Evolutionary conservation across 1,139 yeast species (phyloP).

Genomic region (Taphrina communis): DNA sequence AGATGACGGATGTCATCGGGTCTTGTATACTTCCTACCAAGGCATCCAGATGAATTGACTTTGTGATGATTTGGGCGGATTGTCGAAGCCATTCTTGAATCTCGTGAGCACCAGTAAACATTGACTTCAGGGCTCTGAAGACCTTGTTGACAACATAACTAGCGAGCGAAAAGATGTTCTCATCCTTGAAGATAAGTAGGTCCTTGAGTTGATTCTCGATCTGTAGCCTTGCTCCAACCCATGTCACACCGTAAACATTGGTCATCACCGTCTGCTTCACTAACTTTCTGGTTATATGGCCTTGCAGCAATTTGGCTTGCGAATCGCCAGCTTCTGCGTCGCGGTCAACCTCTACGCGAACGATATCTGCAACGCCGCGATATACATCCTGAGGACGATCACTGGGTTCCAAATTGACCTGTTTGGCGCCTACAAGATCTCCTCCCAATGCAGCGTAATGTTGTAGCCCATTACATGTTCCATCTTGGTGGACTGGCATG

Average conservation of each 20-base stretch:
- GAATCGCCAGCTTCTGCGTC: constrained; percentile 66
- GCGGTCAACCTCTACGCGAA: constrained; percentile 58
- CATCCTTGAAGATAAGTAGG: constrained; percentile 52
- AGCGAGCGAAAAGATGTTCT: constrained; percentile 53
- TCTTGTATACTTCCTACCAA: constrained; percentile 49
- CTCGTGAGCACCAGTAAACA: constrained; percentile 89
- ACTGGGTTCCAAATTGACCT: constrained; percentile 83
- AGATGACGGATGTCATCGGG: constrained; percentile 85
- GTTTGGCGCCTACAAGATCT: constrained; percentile 90
- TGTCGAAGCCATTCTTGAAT: constrained; percentile 97
- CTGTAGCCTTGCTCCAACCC: constrained; percentile 89
- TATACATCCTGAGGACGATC: constrained; percentile 93
- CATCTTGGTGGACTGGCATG: constrained; percentile 95
- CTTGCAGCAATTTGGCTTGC: constrained; percentile 62
- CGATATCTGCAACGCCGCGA: constrained; percentile 77
- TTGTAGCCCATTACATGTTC: constrained; percentile 96
- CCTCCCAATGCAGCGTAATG: constrained; percentile 99
- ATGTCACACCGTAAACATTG: constrained; percentile 96
- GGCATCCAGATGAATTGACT: constrained; percentile 57
- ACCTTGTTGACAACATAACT: constrained; percentile 78
- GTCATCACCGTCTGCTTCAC: constrained; percentile 99
- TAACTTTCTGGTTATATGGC: constrained; percentile 78
- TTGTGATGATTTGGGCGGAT: constrained; percentile 79
- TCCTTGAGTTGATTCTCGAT: constrained; percentile 59
- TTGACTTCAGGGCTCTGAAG: constrained; percentile 79